These are phyloP conservation scores for Gonium pectorale DNA, from an alignment of 139 green algal genomes.

Conservation along the genomic window DNA sequence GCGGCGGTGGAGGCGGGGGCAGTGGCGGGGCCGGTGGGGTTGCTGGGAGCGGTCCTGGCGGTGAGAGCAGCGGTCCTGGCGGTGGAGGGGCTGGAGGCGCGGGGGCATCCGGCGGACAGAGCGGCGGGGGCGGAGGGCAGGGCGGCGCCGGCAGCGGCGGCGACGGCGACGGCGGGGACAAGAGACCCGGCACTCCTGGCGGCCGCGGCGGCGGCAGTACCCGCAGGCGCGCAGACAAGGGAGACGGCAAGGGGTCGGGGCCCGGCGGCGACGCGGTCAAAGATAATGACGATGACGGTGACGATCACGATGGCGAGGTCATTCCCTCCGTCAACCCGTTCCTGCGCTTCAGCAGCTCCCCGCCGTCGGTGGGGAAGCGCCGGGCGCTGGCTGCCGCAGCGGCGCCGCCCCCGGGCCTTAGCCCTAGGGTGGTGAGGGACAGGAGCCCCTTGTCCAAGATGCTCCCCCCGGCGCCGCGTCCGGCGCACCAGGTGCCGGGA, in stretches of 20 bases:
- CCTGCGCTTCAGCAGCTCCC: constrained; percentile 2
- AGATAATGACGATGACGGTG: not conserved
- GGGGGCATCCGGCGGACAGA: not conserved
- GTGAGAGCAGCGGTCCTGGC: not conserved
- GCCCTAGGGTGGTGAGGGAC: too few species aligned
- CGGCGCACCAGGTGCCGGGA: too few species aligned
- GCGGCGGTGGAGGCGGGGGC: not conserved
- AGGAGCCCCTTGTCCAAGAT: too few species aligned
- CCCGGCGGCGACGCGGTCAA: not conserved
- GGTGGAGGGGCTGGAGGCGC: not conserved
- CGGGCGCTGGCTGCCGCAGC: not conserved
- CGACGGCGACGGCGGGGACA: not conserved
- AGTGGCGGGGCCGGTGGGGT: too few species aligned
- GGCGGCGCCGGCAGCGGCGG: not conserved
- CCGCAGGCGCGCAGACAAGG: not conserved
- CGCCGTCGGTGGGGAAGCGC: constrained; percentile 19
- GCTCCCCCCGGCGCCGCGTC: too few species aligned
- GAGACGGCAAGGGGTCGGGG: too few species aligned
- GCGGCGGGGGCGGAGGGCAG: constrained; percentile 7
- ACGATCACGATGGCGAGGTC: constrained; percentile 17
- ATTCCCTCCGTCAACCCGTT: constrained; percentile 37
- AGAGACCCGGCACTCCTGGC: not conserved
- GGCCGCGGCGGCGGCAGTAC: not conserved
- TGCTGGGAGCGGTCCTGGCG: not conserved
- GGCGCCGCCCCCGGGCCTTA: too few species aligned